Conservation (phyloP, 371 early-diverging fungal species). For the Phascolomyces articulosus region DNA sequence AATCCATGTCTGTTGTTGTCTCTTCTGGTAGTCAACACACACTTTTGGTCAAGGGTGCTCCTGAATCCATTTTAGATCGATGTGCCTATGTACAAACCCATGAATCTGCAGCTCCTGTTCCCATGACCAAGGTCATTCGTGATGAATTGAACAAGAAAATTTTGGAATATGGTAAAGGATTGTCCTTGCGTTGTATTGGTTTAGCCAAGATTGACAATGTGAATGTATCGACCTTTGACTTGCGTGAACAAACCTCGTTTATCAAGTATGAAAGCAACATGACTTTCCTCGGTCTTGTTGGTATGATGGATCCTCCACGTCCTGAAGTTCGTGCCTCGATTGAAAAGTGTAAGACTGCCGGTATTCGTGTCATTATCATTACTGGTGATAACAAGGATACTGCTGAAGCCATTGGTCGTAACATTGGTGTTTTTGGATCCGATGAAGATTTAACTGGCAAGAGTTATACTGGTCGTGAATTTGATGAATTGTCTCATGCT, state of each 20-base stretch:
- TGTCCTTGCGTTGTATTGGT: conserved; percentile 87
- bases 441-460: conserved; percentile 74
- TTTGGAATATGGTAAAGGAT: conserved; percentile 74
- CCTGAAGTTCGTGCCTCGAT: conserved; percentile 90
- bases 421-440: conserved; percentile 88
- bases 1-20: conserved; percentile 94
- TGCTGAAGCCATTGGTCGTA: conserved; percentile 92
- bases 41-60: conserved; percentile 92
- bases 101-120: conserved; percentile 52
- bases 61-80: conserved; percentile 88
- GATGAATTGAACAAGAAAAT: conserved; percentile 69
- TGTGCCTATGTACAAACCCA: conserved; percentile 72
- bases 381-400: conserved; percentile 98
- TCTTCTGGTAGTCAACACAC: conserved; percentile 31
- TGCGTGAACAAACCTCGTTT: conserved; percentile 69
- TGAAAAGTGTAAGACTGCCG: conserved; percentile 85
- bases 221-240: conserved; percentile 48
- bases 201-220: conserved; percentile 83
- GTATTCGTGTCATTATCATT: conserved; percentile 97
- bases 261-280: conserved; percentile 76
- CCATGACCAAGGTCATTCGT: conserved; percentile 72
- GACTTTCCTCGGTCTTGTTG: conserved; percentile 93
- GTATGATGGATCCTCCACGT: conserved; percentile 97
- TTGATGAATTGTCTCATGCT: conserved; percentile 74
- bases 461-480: conserved; percentile 93